Evolutionary conservation across 148 eudicot genomes (phyloP).

Genomic region (Simmondsia chinensis): DNA sequence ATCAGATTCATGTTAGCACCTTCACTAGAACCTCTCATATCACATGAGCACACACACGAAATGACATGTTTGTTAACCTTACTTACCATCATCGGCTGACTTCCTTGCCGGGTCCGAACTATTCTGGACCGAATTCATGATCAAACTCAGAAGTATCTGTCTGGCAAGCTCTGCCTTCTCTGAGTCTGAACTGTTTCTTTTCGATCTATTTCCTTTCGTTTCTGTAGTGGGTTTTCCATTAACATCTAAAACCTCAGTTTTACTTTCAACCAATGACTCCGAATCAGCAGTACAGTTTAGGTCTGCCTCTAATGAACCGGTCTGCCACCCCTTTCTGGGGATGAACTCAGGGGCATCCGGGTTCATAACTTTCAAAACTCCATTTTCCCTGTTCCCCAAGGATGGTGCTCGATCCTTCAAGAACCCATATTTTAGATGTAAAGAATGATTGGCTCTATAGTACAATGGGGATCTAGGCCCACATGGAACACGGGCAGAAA

Average conservation of each 20-base stretch:
- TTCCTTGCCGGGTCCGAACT: conserved; percentile 29
- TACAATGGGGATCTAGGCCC: conserved; percentile 88
- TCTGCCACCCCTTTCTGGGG: conserved; percentile 46
- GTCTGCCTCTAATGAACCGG: conserved; percentile 18
- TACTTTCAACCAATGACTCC: conserved; percentile 9
- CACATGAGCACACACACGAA: no score
- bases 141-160: conserved; percentile 91
- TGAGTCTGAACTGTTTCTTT: conserved; percentile 49
- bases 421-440: conserved; percentile 38
- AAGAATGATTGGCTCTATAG: conserved; percentile 39
- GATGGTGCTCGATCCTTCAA: conserved; percentile 24
- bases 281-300: conserved; percentile 23
- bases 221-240: conserved; percentile 22
- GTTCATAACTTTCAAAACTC: conserved; percentile 54
- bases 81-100: conserved; percentile 24
- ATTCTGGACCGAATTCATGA: conserved; percentile 76
- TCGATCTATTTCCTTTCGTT: conserved; percentile 34
- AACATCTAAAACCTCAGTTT: conserved; percentile 7
- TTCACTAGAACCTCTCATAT: no score
- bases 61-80: conserved; percentile 32
- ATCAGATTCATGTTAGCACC: no score
- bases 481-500: conserved; percentile 78
- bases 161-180: conserved; percentile 91
- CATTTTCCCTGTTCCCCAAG: conserved; percentile 16
- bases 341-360: conserved; percentile 97